Evolutionary conservation across 2,329 filamentous ascomycete genomes (phyloP).

Genomic region (Ascochyta rabiei): DNA sequence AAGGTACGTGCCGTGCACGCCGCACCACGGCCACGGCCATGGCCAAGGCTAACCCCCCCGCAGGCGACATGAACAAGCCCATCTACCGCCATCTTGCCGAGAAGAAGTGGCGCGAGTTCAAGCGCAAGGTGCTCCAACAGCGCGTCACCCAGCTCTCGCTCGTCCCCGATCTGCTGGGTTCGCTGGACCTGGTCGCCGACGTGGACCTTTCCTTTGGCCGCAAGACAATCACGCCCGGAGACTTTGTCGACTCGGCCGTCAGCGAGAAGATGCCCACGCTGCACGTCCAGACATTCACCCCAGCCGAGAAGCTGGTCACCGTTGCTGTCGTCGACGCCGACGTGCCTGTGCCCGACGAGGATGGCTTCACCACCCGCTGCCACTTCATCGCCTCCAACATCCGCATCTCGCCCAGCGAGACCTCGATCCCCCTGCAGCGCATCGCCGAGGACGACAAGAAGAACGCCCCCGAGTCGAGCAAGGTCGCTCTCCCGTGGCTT

Average conservation of each 20-base stretch:
- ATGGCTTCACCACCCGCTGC: conserved; percentile 80
- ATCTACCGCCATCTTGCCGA: conserved; percentile 92
- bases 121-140: conserved; percentile 79
- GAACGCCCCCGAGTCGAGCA: conserved; percentile 54
- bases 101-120: conserved; percentile 84
- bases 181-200: conserved; percentile 77
- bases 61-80: conserved; percentile 94
- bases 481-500: conserved; percentile 80
- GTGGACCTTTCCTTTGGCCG: conserved; percentile 81
- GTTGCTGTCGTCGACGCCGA: conserved; percentile 89
- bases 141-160: conserved; percentile 86
- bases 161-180: conserved; percentile 83
- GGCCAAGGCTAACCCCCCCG: conserved; percentile 12
- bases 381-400: conserved; percentile 85
- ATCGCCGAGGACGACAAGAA: conserved; percentile 49
- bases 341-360: conserved; percentile 77
- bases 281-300: conserved; percentile 83
- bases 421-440: conserved; percentile 39
- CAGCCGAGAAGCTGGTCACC: conserved; percentile 79
- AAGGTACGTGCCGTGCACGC: conserved; percentile 65
- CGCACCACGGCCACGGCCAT: too few species aligned
- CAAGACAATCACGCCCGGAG: conserved; percentile 73
- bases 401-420: conserved; percentile 63
- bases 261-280: conserved; percentile 78
- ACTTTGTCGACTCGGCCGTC: conserved; percentile 74